phyloP scores from a whole-genome alignment of 805 yeast species.

The Grigorovia yakushimaensis region DNA sequence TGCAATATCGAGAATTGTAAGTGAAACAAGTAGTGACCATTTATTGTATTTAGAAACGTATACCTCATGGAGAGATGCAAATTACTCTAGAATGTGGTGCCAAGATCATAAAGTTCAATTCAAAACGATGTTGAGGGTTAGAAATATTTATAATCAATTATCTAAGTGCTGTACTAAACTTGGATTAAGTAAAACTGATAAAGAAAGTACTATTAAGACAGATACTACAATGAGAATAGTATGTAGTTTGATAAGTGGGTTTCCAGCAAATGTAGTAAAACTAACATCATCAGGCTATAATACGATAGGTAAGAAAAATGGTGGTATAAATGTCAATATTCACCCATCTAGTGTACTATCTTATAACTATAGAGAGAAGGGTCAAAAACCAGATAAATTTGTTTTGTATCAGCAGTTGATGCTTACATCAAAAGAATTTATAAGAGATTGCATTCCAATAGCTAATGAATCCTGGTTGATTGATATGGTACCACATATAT shows the following conservation, averaged over 20 bases:
- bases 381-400: conserved; percentile 63
- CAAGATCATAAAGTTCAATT: conserved; percentile 72
- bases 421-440: conserved; percentile 76
- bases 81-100: conserved; percentile 73
- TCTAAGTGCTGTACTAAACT: conserved; percentile 41
- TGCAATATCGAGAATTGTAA: conserved; percentile 32
- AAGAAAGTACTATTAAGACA: conserved; percentile 3
- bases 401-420: conserved; percentile 78
- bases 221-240: conserved; percentile 6
- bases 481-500: conserved; percentile 63
- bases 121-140: conserved; percentile 56
- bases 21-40: conserved; percentile 60
- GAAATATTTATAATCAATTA: conserved; percentile 65
- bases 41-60: conserved; percentile 63
- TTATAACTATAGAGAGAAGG: conserved; percentile 23
- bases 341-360: conserved; percentile 81
- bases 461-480: conserved; percentile 61
- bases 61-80: conserved; percentile 63
- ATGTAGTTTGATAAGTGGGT: conserved; percentile 25
- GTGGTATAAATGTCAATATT: conserved; percentile 61
- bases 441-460: conserved; percentile 69
- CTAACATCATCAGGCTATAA: conserved; percentile 22
- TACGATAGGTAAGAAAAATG: conserved; percentile 32
- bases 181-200: conserved; percentile 18
- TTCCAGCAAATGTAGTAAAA: conserved; percentile 26